Evolutionary conservation across 1,284 basidiomycete genomes (phyloP), one percentile per base, ranked within the genome.

Genomic region (Leccinum subatratum): DNA sequence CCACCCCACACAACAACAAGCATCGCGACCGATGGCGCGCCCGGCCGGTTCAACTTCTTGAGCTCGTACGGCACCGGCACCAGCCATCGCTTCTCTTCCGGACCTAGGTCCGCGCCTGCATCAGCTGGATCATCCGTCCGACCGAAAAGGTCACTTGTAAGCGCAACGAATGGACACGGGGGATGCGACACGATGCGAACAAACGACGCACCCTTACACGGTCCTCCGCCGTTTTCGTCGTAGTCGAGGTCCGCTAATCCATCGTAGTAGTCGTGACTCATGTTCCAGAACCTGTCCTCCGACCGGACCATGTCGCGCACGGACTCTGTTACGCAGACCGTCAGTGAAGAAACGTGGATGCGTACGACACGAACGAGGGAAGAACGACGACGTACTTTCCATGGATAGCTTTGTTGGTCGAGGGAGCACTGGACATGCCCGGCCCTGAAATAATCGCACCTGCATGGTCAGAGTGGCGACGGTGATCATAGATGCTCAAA

Each of bases 381-480:
- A 12, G 28, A 48, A 60, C 1, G 20, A 14, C 3, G 16, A 67
- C 73, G 18, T 65, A 75, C 75, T 58, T 22, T 75, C 42, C 2
- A 3, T 1, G 2, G 69, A 64, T 8, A 75, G 32, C 32, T 51
- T 34, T 68, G 67, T 64, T 69, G 30, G 6, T 22, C 5, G 61
- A 8, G 16, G 76, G 68, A 2, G 73, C 63, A 48, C 66, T 67
- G 22, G 76, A 67, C 0, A 77, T 68, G 61, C 77, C 73, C 63
- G 74, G 72, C 1, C 72, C 68, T 16, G 74, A 75, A 3, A 77
- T 73, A 63, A 80, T 77, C 61, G 77, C 77, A 64, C 88, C 83
- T 37, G 85, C 84, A 75, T 91, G 90, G n/a, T 86, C 80, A 32
- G 90, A 92, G 74, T 86, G 86, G 68, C 91, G 85, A 65, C 90